Conservation (phyloP, 2,329 filamentous ascomycete genomes). For the Penicillium sp. region DNA sequence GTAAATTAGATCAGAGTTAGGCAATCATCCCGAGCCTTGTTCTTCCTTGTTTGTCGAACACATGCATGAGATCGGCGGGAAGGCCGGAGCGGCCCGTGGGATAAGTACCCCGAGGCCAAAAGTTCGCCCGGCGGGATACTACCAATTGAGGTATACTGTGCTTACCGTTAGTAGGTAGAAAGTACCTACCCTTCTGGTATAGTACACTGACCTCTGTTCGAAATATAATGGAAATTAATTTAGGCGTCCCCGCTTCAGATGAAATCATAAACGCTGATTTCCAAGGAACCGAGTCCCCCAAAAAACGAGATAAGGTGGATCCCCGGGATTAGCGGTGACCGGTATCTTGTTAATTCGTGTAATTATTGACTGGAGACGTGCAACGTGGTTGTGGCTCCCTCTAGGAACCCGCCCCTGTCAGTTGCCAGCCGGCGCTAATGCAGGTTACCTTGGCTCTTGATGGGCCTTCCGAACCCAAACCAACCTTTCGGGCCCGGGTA, state of each 20-base stretch:
- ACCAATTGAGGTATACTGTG: not conserved
- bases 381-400: conserved; percentile 27
- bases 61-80: conserved; percentile 31
- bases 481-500: conserved; percentile 35
- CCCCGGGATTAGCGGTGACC: not conserved
- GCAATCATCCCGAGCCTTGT: not conserved
- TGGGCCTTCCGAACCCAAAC: conserved; percentile 32
- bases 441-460: conserved; percentile 36
- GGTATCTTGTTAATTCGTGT: not conserved
- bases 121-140: conserved; percentile 5
- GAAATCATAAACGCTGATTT: not conserved
- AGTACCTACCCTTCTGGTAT: not conserved
- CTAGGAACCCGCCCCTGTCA: conserved; percentile 26
- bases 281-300: not conserved
- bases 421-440: conserved; percentile 37
- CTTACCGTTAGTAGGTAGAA: not conserved
- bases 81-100: conserved; percentile 30
- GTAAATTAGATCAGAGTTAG: not conserved
- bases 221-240: not conserved
- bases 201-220: not conserved
- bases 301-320: not conserved
- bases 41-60: conserved; percentile 17
- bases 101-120: conserved; percentile 26
- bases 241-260: not conserved
- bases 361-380: conserved; percentile 5